These are phyloP conservation scores for Trametes punicea DNA, from an alignment of 768 basidiomycete species.

Conservation along the genomic window DNA sequence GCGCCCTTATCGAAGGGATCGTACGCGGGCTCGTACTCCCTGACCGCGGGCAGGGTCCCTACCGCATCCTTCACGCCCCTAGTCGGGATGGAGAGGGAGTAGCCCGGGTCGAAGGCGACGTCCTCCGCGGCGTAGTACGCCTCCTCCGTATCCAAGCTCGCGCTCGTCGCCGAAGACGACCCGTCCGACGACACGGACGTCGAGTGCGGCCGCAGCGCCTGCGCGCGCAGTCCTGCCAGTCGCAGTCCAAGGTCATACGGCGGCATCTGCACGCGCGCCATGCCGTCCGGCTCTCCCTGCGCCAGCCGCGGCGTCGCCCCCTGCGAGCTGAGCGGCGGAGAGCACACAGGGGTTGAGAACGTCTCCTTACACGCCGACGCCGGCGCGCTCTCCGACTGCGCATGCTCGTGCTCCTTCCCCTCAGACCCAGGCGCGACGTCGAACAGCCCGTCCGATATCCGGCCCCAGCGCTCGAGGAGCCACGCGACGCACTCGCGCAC, in stretches of 20 bases:
- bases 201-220: constrained; percentile 6
- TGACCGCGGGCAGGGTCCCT: not conserved
- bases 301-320: not conserved
- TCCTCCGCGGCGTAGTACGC: not conserved
- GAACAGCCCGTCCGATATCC: constrained; percentile 18
- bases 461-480: constrained; percentile 23
- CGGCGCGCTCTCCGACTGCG: not conserved
- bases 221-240: not conserved
- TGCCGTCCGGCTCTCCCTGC: not conserved
- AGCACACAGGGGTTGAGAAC: not conserved
- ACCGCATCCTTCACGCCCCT: not conserved
- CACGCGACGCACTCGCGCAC: constrained; percentile 24
- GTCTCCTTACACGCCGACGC: not conserved
- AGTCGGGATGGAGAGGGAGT: too few relatives aligned
- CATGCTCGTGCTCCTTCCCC: not conserved
- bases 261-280: not conserved
- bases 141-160: not conserved
- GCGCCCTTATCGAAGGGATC: not conserved
- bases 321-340: not conserved
- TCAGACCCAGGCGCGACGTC: not conserved
- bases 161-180: not conserved
- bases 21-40: not conserved
- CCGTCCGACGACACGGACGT: constrained; percentile 8
- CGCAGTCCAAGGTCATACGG: constrained; percentile 1
- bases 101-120: too few relatives aligned